These are phyloP conservation scores for Daldinia decipiens DNA, from an alignment of 495 filamentous ascomycete species.

Conservation along the genomic window DNA sequence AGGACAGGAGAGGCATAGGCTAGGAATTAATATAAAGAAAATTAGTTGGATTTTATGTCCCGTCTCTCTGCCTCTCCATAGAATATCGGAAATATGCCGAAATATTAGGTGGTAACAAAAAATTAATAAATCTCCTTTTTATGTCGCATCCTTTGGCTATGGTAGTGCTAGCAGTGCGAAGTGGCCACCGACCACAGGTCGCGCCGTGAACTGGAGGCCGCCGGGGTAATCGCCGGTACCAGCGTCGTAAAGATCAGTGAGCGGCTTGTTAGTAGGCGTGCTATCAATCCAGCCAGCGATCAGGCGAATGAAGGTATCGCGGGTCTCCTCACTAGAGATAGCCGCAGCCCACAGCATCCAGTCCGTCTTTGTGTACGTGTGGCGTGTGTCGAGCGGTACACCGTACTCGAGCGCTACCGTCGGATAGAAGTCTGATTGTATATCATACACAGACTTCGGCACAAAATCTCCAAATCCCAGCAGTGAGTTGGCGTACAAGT, in stretches of 20 bases:
- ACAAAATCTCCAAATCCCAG: constrained; percentile 74
- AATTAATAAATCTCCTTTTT: not conserved
- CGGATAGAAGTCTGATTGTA: constrained; percentile 84
- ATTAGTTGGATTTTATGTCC: not conserved
- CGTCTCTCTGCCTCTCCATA: not conserved
- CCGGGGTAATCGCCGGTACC: constrained; percentile 67
- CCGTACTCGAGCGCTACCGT: constrained; percentile 77
- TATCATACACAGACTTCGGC: constrained; percentile 76
- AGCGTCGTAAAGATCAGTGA: constrained; percentile 85
- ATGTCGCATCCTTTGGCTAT: not conserved
- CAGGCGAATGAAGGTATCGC: constrained; percentile 71
- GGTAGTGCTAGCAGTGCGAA: constrained; percentile 80
- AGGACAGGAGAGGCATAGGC: not conserved
- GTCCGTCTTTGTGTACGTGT: constrained; percentile 85
- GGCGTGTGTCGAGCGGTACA: constrained; percentile 84
- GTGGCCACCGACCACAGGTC: constrained; percentile 84
- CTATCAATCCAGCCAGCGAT: constrained; percentile 81
- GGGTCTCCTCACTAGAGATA: constrained; percentile 68
- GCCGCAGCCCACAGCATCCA: constrained; percentile 90
- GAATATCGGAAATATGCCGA: not conserved
- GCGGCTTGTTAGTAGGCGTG: constrained; percentile 74
- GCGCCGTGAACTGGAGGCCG: constrained; percentile 74
- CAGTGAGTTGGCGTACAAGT: constrained; percentile 82
- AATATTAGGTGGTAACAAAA: not conserved
- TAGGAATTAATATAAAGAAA: not conserved